phyloP scores from a whole-genome alignment of 352 stramenopile genomes.

The Porosira glacialis region DNA sequence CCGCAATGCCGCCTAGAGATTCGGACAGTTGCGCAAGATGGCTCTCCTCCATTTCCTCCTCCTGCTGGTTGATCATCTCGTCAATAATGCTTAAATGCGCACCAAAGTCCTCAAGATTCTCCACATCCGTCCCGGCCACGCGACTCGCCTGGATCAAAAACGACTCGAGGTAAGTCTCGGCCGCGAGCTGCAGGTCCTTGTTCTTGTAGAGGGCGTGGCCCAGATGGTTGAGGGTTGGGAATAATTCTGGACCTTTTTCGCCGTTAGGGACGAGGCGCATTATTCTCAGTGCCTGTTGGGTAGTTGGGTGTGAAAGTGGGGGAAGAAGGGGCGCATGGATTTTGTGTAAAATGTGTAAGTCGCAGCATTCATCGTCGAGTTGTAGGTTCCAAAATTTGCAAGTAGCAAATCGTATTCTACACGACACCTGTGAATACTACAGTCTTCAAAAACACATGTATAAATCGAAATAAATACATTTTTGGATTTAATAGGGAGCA shows the following conservation, averaged over 20 bases:
- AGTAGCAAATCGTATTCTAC: no score
- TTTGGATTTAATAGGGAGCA: no score
- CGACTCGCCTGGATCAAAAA: conserved; percentile 56
- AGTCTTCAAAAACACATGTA: no score
- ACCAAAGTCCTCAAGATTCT: conserved; percentile 35
- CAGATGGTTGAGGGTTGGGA: conserved; percentile 49
- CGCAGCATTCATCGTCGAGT: no score
- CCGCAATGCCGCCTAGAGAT: conserved; percentile 47
- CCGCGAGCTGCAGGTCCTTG: conserved; percentile 43
- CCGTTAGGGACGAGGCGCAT: conserved; percentile 41
- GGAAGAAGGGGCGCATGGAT: no score
- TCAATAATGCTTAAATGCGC: conserved; percentile 33
- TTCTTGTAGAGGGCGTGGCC: conserved; percentile 57
- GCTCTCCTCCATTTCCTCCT: conserved; percentile 17
- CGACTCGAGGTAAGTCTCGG: conserved; percentile 52
- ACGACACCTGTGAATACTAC: no score
- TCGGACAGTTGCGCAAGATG: conserved; percentile 34
- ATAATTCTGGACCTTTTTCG: conserved; percentile 38
- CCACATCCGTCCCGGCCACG: conserved; percentile 33
- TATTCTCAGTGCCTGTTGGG: conserved; percentile 33
- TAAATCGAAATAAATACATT: no score
- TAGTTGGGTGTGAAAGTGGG: no score
- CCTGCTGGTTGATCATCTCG: conserved; percentile 15
- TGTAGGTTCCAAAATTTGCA: no score
- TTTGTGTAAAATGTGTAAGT: no score